These are phyloP conservation scores for Lolium perenne DNA, from an alignment of 176 grass and related monocot species.

Conservation along the genomic window DNA sequence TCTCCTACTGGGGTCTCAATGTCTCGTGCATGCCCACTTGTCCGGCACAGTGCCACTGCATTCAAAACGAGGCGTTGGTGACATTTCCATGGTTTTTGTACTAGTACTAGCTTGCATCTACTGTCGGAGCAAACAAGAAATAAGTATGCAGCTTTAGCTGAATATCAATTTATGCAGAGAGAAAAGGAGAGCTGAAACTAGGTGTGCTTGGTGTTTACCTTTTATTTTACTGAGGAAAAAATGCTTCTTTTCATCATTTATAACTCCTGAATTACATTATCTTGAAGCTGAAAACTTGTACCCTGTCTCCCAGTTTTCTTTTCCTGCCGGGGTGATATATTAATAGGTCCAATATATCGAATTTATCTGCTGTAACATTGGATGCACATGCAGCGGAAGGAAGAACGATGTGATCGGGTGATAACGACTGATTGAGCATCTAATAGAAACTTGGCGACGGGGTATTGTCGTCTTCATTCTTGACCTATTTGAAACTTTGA, in stretches of 20 bases:
- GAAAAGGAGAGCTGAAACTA: background rate
- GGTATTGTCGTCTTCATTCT: too few species aligned
- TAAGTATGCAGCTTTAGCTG: too few species aligned
- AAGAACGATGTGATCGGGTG: too few species aligned
- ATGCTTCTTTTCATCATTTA: background rate
- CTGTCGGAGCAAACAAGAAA: background rate
- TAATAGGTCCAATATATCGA: too few species aligned
- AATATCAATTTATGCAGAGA: background rate
- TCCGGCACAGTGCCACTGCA: background rate
- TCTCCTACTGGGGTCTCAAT: constrained; percentile 6
- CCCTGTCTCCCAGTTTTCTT: too few species aligned
- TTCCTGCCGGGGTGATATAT: too few species aligned
- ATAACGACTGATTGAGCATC: too few species aligned
- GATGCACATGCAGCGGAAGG: too few species aligned
- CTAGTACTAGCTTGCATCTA: too few species aligned
- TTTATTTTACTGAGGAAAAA: background rate
- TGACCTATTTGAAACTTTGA: too few species aligned
- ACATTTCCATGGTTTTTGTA: background rate
- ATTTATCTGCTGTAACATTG: too few species aligned
- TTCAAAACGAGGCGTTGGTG: background rate
- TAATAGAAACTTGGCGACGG: too few species aligned
- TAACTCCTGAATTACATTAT: background rate
- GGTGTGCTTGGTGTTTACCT: background rate
- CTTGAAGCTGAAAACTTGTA: background rate
- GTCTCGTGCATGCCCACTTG: background rate